Percentiles rank a stretch among this genome's conserved stretches.
Conservation (phyloP, 805 yeast species). For the Wickerhamiella lipophila region DNA sequence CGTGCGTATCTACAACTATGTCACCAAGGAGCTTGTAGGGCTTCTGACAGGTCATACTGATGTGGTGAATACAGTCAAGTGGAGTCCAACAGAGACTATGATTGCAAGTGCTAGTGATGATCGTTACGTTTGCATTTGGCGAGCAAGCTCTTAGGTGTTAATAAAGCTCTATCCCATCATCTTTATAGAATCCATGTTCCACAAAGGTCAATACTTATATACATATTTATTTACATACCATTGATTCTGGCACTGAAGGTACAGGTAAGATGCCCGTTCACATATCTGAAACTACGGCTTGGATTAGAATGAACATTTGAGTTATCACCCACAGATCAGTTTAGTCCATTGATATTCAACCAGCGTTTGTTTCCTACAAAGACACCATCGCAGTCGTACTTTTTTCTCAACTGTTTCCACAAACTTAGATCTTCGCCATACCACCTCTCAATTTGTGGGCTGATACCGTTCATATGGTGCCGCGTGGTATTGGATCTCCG, state of each 20-base stretch:
- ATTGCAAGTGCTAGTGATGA: constrained; percentile 88
- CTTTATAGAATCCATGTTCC: too few relatives aligned
- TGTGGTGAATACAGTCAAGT: constrained; percentile 65
- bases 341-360: constrained; percentile 63
- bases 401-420: constrained; percentile 51
- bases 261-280: too few relatives aligned
- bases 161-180: too few relatives aligned
- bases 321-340: too few relatives aligned
- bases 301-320: too few relatives aligned
- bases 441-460: constrained; percentile 58
- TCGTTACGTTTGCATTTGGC: constrained; percentile 42
- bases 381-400: constrained; percentile 69
- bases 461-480: constrained; percentile 72
- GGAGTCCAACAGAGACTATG: constrained; percentile 43
- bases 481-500: constrained; percentile 33
- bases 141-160: neutral
- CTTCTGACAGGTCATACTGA: constrained; percentile 51
- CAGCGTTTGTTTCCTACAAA: constrained; percentile 68
- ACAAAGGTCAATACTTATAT: neutral
- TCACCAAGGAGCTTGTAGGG: constrained; percentile 52
- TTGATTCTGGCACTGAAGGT: too few relatives aligned
- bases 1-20: constrained; percentile 65
- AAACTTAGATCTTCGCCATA: constrained; percentile 54
- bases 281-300: too few relatives aligned
- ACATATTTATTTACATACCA: neutral